Percentiles rank a stretch among this genome's conserved stretches.
Evolutionary conservation across 495 filamentous ascomycete species (phyloP).

Genomic region (Ascobolus immersus): DNA sequence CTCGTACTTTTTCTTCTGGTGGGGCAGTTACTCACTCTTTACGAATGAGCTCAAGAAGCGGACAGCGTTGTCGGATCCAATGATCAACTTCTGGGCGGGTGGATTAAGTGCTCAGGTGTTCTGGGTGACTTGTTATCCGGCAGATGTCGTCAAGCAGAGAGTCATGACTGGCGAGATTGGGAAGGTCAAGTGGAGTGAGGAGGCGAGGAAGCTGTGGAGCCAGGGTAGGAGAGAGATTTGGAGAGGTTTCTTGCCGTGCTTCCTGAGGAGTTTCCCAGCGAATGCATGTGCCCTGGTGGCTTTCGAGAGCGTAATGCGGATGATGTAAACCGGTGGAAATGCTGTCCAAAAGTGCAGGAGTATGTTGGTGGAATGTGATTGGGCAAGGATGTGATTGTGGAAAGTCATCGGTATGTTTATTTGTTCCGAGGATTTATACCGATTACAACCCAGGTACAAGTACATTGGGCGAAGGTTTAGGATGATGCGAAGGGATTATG

Average conservation of each 20-base stretch:
- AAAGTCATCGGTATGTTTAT: no score
- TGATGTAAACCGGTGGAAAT: no score
- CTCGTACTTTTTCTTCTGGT: slow-evolving; percentile 92
- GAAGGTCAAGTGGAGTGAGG: slow-evolving; percentile 48
- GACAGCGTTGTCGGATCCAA: slow-evolving; percentile 48
- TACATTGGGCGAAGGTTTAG: no score
- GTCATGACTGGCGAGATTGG: slow-evolving; percentile 82
- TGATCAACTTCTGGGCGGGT: slow-evolving; percentile 91
- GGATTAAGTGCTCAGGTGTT: slow-evolving; percentile 79
- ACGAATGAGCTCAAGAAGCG: slow-evolving; percentile 36
- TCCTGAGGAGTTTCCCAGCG: slow-evolving; percentile 80
- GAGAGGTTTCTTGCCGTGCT: slow-evolving; percentile 67
- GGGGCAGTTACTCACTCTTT: slow-evolving; percentile 72
- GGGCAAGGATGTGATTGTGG: no score
- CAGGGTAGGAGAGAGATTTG: neutral
- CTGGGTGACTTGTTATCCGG: slow-evolving; percentile 77
- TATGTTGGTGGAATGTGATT: no score
- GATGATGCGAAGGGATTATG: no score
- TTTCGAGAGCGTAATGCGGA: slow-evolving; percentile 78
- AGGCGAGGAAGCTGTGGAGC: slow-evolving; percentile 29
- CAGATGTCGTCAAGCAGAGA: slow-evolving; percentile 90
- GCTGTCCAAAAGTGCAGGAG: no score
- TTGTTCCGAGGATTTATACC: no score
- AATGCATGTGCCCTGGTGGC: slow-evolving; percentile 85
- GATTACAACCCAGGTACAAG: no score